phyloP scores from a whole-genome alignment of 1,284 basidiomycete species.

The Malassezia pachydermatis region DNA sequence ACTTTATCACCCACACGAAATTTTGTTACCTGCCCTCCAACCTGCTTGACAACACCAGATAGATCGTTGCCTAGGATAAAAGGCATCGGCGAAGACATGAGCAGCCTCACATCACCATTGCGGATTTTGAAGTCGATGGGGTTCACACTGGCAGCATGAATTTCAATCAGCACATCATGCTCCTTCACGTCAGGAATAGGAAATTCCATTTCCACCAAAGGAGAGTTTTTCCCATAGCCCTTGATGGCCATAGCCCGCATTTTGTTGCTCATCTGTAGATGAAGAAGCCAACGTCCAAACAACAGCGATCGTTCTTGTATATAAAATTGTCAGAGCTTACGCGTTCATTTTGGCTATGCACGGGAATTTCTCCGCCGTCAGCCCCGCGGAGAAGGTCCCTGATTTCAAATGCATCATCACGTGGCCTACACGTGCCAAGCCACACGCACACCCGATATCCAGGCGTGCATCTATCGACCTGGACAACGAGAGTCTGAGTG shows the following conservation, averaged over 20 bases:
- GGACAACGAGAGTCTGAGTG: no score
- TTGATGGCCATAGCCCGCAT: background rate
- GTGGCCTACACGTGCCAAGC: no score
- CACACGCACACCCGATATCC: no score
- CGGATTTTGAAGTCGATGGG: conserved; percentile 2
- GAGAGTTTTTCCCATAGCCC: background rate
- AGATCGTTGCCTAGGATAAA: background rate
- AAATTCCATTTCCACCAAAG: conserved; percentile 1
- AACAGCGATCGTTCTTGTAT: no score
- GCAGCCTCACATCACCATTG: background rate
- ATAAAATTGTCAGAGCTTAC: no score
- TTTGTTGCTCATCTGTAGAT: background rate
- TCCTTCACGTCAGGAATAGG: background rate
- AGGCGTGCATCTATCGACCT: no score
- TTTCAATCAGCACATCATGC: conserved; percentile 1
- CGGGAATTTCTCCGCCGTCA: no score
- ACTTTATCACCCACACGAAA: background rate
- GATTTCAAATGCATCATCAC: no score
- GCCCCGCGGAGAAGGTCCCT: no score
- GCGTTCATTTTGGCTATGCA: no score
- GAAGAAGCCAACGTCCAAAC: no score
- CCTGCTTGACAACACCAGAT: background rate
- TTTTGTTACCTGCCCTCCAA: background rate
- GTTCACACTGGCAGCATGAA: conserved; percentile 2
- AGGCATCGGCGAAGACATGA: background rate